A percentile compares a stretch with the other conserved stretches of the same genome.
These are phyloP conservation scores for Fagopyrum esculentum DNA, from an alignment of 148 eudicot genomes.

Conservation along the genomic window DNA sequence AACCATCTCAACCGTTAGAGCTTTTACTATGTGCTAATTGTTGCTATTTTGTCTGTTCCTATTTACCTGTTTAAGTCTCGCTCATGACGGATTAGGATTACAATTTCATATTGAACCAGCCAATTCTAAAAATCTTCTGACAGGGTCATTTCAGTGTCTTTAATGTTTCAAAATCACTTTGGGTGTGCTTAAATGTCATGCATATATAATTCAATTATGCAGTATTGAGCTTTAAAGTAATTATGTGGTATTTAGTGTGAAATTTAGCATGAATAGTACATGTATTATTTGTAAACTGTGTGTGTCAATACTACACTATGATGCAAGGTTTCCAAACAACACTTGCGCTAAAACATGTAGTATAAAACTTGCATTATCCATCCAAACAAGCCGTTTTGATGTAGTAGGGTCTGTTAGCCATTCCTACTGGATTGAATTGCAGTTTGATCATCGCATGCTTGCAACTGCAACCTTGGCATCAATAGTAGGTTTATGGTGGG, in stretches of 20 bases:
- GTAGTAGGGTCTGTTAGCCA: neutral
- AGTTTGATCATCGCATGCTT: slow-evolving; percentile 95
- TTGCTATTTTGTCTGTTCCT: neutral
- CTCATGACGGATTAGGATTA: neutral
- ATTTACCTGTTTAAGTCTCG: neutral
- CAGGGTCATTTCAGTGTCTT: neutral
- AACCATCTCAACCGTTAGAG: neutral
- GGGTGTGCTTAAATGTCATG: no score
- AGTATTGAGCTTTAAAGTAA: no score
- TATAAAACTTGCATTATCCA: no score
- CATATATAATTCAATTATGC: no score
- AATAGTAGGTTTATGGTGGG: slow-evolving; percentile 68
- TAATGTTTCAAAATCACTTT: neutral
- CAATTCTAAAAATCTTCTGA: neutral
- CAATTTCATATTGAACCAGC: neutral
- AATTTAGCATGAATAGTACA: no score
- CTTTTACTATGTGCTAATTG: neutral
- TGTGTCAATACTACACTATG: no score
- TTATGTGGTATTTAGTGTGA: no score
- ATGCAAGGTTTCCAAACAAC: no score
- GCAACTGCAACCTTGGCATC: slow-evolving; percentile 74
- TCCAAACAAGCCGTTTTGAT: neutral
- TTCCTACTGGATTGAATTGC: slow-evolving; percentile 13
- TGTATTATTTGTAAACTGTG: no score
- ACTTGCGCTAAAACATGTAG: no score